These are phyloP conservation scores for Cryptosporidium ubiquitum DNA, from an alignment of 169 alveolate species.

Conservation along the genomic window DNA sequence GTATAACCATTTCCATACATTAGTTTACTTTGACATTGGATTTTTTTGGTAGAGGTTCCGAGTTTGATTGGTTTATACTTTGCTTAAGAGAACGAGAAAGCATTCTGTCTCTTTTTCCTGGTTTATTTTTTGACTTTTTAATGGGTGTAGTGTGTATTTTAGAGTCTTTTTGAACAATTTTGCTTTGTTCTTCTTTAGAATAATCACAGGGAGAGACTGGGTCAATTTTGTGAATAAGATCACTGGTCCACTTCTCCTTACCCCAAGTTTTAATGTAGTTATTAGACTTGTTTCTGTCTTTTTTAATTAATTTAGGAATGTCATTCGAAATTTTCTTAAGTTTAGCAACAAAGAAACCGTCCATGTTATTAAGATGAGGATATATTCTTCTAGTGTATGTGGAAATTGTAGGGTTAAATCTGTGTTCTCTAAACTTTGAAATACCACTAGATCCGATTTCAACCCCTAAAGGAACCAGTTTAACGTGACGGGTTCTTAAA, in stretches of 20 bases:
- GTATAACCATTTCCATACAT: background rate
- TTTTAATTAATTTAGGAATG: slow-evolving; percentile 75
- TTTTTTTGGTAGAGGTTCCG: background rate
- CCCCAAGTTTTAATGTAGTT: slow-evolving; percentile 64
- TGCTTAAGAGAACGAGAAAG: background rate
- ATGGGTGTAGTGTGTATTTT: background rate
- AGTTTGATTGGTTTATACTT: background rate
- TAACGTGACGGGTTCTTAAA: slow-evolving; percentile 87
- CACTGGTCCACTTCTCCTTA: slow-evolving; percentile 52
- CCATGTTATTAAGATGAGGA: slow-evolving; percentile 96
- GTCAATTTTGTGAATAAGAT: background rate
- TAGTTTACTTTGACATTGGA: background rate
- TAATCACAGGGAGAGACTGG: background rate
- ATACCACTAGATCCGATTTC: slow-evolving; percentile 94
- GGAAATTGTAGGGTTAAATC: slow-evolving; percentile 89
- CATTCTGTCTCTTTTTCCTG: slow-evolving; percentile 70
- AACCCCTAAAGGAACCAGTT: slow-evolving; percentile 84
- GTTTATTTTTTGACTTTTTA: slow-evolving; percentile 53
- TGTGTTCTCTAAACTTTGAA: slow-evolving; percentile 89
- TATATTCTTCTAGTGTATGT: slow-evolving; percentile 89
- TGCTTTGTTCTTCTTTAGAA: background rate
- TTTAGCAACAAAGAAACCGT: slow-evolving; percentile 97
- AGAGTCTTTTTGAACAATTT: background rate
- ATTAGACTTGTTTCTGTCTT: slow-evolving; percentile 64
- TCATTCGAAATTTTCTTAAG: slow-evolving; percentile 91